A percentile compares a stretch with the other conserved stretches of the same genome.
phyloP scores from a whole-genome alignment of 2,329 filamentous ascomycete species.

The Clarireedia paspali region DNA sequence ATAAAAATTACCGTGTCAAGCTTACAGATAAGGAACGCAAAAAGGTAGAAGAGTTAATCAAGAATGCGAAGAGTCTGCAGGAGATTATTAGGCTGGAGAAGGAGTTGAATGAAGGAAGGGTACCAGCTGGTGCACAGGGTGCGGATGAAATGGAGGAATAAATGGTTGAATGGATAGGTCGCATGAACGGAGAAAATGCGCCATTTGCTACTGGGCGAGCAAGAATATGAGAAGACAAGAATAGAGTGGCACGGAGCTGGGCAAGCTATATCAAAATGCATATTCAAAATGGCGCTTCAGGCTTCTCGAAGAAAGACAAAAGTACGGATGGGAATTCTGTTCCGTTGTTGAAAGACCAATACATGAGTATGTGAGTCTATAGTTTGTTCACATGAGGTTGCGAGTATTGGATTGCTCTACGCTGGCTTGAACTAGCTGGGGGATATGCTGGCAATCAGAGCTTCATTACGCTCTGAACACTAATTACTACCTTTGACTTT shows the following conservation, averaged over 20 bases:
- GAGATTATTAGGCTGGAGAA: conserved; percentile 90
- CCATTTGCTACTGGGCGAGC: too few relatives aligned
- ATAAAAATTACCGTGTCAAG: conserved; percentile 69
- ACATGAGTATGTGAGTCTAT: neutral
- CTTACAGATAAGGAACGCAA: conserved; percentile 84
- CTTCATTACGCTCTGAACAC: too few relatives aligned
- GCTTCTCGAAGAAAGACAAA: neutral
- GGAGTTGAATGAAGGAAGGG: conserved; percentile 78
- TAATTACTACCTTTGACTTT: neutral
- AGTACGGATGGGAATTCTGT: neutral
- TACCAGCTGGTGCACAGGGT: conserved; percentile 60
- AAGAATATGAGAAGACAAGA: too few relatives aligned
- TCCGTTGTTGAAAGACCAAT: too few relatives aligned
- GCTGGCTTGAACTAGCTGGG: neutral
- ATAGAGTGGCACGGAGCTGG: too few relatives aligned
- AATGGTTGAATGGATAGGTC: neutral
- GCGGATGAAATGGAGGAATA: conserved; percentile 56
- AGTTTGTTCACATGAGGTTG: neutral
- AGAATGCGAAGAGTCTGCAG: conserved; percentile 78
- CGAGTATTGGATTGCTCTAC: neutral
- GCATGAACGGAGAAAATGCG: neutral
- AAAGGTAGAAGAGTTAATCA: conserved; percentile 78
- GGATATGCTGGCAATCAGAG: too few relatives aligned
- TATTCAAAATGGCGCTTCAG: neutral
- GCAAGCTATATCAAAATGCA: neutral